phyloP scores from a whole-genome alignment of 352 stramenopile genomes.

The Pythium dissotocum region DNA sequence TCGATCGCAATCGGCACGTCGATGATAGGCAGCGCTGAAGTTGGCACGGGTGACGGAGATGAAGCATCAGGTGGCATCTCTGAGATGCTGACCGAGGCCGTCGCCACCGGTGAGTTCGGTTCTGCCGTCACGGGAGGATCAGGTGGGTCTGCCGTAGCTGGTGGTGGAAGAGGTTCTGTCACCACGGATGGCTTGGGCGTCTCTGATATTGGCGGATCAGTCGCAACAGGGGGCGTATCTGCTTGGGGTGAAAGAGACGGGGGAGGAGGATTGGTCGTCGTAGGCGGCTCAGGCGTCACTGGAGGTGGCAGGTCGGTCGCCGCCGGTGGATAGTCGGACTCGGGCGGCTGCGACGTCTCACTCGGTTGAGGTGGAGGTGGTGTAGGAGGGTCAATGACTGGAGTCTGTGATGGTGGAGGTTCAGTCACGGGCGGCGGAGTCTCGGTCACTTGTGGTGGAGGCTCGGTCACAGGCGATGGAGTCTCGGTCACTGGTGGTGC shows the following conservation, averaged over 20 bases:
- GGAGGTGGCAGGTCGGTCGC: not conserved
- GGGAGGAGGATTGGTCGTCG: not conserved
- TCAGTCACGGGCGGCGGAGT: not conserved
- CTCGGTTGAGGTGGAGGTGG: not conserved
- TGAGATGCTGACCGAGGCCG: not conserved
- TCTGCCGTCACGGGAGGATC: not conserved
- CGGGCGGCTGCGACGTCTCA: not conserved
- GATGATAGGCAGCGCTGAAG: not conserved
- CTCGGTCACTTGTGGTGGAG: no score
- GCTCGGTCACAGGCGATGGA: not conserved
- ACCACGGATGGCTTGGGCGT: not conserved
- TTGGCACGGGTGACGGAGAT: not conserved
- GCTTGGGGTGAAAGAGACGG: not conserved
- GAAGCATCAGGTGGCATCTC: not conserved
- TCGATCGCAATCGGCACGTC: slow-evolving; percentile 10
- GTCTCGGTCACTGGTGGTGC: slow-evolving; percentile 6
- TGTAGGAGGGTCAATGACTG: not conserved
- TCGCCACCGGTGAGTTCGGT: not conserved
- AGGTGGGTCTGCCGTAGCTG: not conserved
- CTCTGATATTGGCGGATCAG: not conserved
- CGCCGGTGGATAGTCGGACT: not conserved
- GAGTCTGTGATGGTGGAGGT: not conserved
- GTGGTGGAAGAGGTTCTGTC: not conserved
- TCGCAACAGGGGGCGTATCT: not conserved
- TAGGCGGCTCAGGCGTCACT: not conserved